Evolutionary conservation across 805 yeast species (phyloP).

Genomic region (Groenewaldozyma salmanticensis): DNA sequence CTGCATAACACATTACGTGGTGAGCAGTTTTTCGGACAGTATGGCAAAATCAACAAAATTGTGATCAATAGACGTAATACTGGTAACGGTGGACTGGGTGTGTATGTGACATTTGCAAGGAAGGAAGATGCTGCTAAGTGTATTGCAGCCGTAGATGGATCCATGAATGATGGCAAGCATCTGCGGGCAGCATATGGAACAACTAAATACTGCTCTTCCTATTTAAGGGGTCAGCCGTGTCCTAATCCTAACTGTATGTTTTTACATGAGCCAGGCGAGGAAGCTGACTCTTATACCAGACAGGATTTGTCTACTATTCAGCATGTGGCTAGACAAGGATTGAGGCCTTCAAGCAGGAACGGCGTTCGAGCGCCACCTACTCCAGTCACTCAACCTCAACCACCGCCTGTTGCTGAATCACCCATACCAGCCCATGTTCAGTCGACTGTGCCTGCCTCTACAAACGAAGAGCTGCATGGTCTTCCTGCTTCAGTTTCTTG

Average conservation of each 20-base stretch:
- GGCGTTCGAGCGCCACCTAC: neutral
- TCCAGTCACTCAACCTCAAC: neutral
- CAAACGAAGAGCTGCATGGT: constrained; percentile 21
- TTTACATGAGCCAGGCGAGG: constrained; percentile 98
- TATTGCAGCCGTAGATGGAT: constrained; percentile 85
- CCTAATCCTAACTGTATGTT: constrained; percentile 99
- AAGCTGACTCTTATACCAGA: constrained; percentile 91
- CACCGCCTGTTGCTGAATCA: constrained; percentile 1
- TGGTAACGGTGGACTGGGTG: constrained; percentile 71
- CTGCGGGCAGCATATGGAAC: constrained; percentile 97
- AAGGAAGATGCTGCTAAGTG: constrained; percentile 95
- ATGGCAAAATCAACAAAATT: constrained; percentile 88
- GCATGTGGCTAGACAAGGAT: constrained; percentile 29
- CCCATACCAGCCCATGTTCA: too few relatives aligned
- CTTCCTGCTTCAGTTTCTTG: constrained; percentile 68
- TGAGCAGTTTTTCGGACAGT: constrained; percentile 96
- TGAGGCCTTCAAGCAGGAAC: neutral
- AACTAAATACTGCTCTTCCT: constrained; percentile 95
- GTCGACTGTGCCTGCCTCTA: constrained; percentile 1
- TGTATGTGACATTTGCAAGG: constrained; percentile 84
- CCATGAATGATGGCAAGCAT: constrained; percentile 81
- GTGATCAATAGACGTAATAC: constrained; percentile 74
- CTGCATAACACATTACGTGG: constrained; percentile 73
- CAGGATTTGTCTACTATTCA: constrained; percentile 72
- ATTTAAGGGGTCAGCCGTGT: constrained; percentile 88